These are phyloP conservation scores for Trypanosoma scelopori DNA, from an alignment of 208 protist genomes.

Conservation along the genomic window DNA sequence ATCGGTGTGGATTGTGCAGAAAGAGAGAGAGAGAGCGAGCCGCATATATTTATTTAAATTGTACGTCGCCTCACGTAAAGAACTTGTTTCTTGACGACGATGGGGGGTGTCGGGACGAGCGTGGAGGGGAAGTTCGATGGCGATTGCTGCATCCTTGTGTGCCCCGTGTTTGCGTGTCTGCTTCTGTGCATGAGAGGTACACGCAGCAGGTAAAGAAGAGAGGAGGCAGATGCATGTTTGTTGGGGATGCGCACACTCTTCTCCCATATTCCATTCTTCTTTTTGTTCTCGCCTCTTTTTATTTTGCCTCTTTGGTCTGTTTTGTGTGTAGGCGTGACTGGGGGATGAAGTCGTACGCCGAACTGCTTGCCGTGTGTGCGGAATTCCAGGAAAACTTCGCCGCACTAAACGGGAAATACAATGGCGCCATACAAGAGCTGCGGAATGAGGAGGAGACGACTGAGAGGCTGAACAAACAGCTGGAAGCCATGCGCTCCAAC, in stretches of 20 bases:
- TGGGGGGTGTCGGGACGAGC: no score
- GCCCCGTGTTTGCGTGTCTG: no score
- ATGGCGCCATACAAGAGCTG: slow-evolving; percentile 45
- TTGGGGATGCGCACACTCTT: background rate
- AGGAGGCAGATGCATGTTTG: background rate
- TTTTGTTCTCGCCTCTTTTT: slow-evolving; percentile 16
- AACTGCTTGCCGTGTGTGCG: slow-evolving; percentile 70
- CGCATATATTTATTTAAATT: no score
- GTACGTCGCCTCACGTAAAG: no score
- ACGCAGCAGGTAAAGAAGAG: no score
- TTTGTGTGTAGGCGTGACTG: background rate
- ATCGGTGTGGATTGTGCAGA: no score
- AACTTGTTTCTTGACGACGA: no score
- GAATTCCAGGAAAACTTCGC: slow-evolving; percentile 87
- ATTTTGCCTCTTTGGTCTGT: slow-evolving; percentile 17
- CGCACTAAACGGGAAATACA: slow-evolving; percentile 68
- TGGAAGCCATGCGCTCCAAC: slow-evolving; percentile 30
- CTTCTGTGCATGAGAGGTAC: no score
- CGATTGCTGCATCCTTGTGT: no score
- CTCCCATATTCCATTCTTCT: slow-evolving; percentile 2
- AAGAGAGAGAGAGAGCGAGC: no score
- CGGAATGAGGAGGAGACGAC: slow-evolving; percentile 32
- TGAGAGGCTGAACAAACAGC: slow-evolving; percentile 40
- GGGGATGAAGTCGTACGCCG: slow-evolving; percentile 67
- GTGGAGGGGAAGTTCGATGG: no score